Base-by-base conservation (phyloP, 2,329 filamentous ascomycete species). In the Colletotrichum spaethianum region DNA sequence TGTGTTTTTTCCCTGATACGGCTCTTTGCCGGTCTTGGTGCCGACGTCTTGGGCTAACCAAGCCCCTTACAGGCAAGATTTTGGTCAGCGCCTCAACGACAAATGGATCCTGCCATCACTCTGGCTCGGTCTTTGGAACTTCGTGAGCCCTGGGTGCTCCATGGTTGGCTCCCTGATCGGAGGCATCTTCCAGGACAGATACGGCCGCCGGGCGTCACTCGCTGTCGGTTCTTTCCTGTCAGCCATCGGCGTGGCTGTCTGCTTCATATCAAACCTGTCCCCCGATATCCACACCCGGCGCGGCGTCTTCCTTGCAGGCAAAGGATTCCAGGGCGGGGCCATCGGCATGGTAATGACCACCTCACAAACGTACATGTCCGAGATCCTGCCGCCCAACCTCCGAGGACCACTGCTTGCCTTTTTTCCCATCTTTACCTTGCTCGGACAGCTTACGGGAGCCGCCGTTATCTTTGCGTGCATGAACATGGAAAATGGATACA, bases 281-380 rank as follows among this genome's bases (percentile, higher is more conserved):
- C 46, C 48, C 11, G 65, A 72, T 26, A 76, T 78, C n/a, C 48
- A 75, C 38, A 67, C 72, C 11, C 80, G 82, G 20, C 78, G 83
- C 5, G 76, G 78, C 36, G 74, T 84, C 12, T 87, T 87, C 74
- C 79, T 87, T 4, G 79, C 80, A 1, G 86, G 83, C 46, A 86
- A 86, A 69, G 78, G 84, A n/a, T 75, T 86, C 23, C 83, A 86
- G 66, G 85, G 86, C 11, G 76, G 82, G 57, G 80, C 83, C 1
- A 82, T 86, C 46, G 86, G 86, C 16, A 81, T 84, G 57, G 79
- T 86, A 64, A 83, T 84, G 77, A 79, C 82, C 46, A 81, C 82
- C 9, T 79, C 80, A 4, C 80, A 84, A 69, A 87, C 86, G 0
- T 88, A 87, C 78, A 82, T 87, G 74, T 87, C 86, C 18, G 86